phyloP scores from a whole-genome alignment of 371 early-diverging fungal genomes.

The Vairimorpha necatrix region DNA sequence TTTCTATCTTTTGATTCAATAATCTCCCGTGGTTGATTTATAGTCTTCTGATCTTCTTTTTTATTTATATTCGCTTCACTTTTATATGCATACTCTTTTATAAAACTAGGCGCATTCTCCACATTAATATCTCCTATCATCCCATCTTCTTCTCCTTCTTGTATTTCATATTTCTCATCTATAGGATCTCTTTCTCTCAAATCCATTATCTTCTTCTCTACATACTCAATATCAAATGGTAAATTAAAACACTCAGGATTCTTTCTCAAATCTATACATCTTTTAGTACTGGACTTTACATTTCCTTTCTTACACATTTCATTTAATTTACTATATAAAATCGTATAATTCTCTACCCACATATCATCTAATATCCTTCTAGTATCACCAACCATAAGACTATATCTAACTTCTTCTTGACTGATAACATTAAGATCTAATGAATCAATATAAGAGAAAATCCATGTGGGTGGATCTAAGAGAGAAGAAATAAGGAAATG shows the following conservation, averaged over 20 bases:
- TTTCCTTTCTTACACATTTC: slow-evolving; percentile 8
- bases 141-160: background rate
- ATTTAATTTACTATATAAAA: slow-evolving; percentile 11
- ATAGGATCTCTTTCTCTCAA: slow-evolving; percentile 12
- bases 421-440: slow-evolving; percentile 25
- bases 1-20: background rate
- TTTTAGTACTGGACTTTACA: slow-evolving; percentile 12
- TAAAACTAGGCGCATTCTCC: background rate
- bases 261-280: slow-evolving; percentile 24
- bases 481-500: slow-evolving; percentile 36
- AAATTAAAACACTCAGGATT: slow-evolving; percentile 32
- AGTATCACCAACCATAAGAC: slow-evolving; percentile 20
- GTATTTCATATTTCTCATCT: background rate
- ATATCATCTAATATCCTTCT: slow-evolving; percentile 21
- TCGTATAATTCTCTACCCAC: slow-evolving; percentile 22
- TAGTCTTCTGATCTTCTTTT: background rate
- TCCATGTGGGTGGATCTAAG: slow-evolving; percentile 56
- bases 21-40: background rate
- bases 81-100: slow-evolving; percentile 1
- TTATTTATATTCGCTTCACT: background rate
- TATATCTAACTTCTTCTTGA: slow-evolving; percentile 25
- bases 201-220: slow-evolving; percentile 5
- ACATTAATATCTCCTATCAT: background rate
- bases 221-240: slow-evolving; percentile 34
- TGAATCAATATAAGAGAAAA: slow-evolving; percentile 10